Evolutionary conservation across 2,329 filamentous ascomycete genomes (phyloP), one percentile per base, ranked within the genome.

Genomic region (Aspergillus oerlinghausenensis): DNA sequence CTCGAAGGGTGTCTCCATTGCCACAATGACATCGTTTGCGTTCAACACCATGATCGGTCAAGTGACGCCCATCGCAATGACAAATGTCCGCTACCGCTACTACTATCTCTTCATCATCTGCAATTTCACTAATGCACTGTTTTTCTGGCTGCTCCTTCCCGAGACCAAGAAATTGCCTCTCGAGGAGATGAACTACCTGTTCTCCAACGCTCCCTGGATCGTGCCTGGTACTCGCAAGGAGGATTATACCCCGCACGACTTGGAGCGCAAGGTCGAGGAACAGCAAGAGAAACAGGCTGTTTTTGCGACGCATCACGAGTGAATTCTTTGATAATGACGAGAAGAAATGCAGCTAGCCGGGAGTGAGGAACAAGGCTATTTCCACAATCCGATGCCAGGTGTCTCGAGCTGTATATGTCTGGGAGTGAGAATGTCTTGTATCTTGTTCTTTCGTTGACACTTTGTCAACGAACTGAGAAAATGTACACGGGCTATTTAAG

Each of bases 41-140:
- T 90, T 89, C 77, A 90, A 89, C 74, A 89, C 87, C 29, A 84
- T 90, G 82, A 89, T 90, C 55, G 86, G 86, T 1, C 84, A 88
- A 69, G 81, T 86, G 9, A 89, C 86, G 0, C 82, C 82, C 2
- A 83, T 84, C 47, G 84, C 83, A 1, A 82, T 88, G 72, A 70
- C 73, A 3, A 70, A 70, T 19, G 75, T 84, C n/a, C 77, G 80
- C 5, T 87, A 80, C 69, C 73, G 69, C 47, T 87, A 75, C 67
- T 87, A 86, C 66, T 75, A 83, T 54, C 67, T 88, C 14, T 89
- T 88, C 67, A 77, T 83, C 54, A 73, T 88, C 32, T 88, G 86
- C 70, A 89, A 89, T 69, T 83, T 88, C 65, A 86, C 84, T 26
- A 87, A 87, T 61, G 84, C 84, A 0, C 28, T 87, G 29, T 87